Evolutionary conservation across 306 rosid species (phyloP).

Genomic region (Vicia sativa): DNA sequence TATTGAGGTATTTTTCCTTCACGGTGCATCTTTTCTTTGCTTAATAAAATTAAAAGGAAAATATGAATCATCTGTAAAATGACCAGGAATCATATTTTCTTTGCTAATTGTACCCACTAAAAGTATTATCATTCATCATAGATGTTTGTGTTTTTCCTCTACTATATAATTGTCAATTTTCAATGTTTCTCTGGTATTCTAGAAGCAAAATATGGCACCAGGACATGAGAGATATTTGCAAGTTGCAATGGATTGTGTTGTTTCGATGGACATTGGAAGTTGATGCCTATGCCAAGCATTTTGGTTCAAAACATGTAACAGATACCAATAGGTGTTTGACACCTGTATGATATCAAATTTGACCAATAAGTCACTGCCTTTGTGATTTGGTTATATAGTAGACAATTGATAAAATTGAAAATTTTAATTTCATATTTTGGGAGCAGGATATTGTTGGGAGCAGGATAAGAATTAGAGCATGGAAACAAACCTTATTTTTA

Average conservation of each 20-base stretch:
- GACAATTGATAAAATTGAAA: too few species aligned
- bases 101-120: neutral
- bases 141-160: slow-evolving; percentile 14
- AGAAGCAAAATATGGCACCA: slow-evolving; percentile 8
- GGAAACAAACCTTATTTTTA: too few species aligned
- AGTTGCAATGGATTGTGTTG: neutral
- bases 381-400: neutral
- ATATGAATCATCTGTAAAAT: slow-evolving; percentile 1
- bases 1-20: neutral
- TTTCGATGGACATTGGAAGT: neutral
- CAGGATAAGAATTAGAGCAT: too few species aligned
- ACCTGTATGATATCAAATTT: neutral
- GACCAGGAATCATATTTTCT: neutral
- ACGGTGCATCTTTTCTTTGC: neutral
- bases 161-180: neutral
- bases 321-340: neutral
- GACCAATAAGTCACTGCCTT: neutral
- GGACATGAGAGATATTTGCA: neutral
- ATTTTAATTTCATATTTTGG: too few species aligned
- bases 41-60: slow-evolving; percentile 17
- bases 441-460: too few species aligned
- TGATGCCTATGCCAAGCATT: neutral
- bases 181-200: slow-evolving; percentile 7
- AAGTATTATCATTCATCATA: neutral
- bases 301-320: too few species aligned